These are phyloP conservation scores for Trichoderma sp. DNA, from an alignment of 2,329 filamentous ascomycete species.

Conservation along the genomic window DNA sequence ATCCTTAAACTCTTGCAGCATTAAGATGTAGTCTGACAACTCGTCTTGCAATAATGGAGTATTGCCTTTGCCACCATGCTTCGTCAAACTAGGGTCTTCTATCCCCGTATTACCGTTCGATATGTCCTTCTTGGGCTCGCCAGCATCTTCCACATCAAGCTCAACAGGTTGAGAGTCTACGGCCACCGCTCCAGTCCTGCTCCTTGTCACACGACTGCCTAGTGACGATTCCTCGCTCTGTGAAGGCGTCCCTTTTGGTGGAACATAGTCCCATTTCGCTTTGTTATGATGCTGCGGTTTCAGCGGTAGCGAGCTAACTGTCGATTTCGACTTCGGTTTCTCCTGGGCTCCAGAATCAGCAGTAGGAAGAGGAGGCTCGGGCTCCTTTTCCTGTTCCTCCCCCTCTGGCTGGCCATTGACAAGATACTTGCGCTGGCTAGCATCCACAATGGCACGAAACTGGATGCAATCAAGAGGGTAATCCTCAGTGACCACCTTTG, in stretches of 20 bases:
- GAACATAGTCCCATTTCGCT: slow-evolving; percentile 40
- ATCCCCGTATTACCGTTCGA: not conserved
- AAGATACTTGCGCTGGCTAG: slow-evolving; percentile 57
- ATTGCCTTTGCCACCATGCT: not conserved
- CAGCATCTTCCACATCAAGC: slow-evolving; percentile 25
- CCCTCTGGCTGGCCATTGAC: slow-evolving; percentile 46
- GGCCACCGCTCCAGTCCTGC: slow-evolving; percentile 18
- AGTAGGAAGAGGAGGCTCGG: not conserved
- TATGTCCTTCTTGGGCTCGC: not conserved
- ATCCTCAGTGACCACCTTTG: slow-evolving; percentile 62
- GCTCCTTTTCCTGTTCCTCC: not conserved
- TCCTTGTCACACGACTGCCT: slow-evolving; percentile 13
- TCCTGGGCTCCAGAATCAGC: not conserved
- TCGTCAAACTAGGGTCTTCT: not conserved
- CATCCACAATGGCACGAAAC: slow-evolving; percentile 57
- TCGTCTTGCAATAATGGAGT: slow-evolving; percentile 43
- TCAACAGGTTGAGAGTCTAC: slow-evolving; percentile 30
- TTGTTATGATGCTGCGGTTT: slow-evolving; percentile 45
- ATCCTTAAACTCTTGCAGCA: slow-evolving; percentile 59
- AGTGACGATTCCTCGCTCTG: slow-evolving; percentile 36
- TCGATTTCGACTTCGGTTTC: slow-evolving; percentile 22
- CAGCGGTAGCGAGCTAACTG: slow-evolving; percentile 44
- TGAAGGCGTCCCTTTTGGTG: slow-evolving; percentile 38
- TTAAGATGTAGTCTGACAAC: slow-evolving; percentile 62
- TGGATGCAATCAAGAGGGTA: slow-evolving; percentile 69